Evolutionary conservation across 305 asterid species (phyloP).

Genomic region (Fraxinus dipetala): DNA sequence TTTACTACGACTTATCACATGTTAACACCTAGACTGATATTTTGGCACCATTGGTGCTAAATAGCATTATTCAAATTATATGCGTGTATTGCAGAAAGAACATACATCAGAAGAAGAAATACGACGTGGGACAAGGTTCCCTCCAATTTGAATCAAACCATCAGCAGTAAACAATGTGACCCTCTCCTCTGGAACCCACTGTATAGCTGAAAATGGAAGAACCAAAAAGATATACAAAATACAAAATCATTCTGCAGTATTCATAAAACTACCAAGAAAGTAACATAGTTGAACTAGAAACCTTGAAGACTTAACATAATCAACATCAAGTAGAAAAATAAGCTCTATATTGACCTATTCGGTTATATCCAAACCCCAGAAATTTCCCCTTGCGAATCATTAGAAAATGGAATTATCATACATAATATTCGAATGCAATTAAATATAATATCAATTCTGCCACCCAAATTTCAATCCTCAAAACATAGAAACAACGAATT

Average conservation of each 20-base stretch:
- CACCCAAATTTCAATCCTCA: background rate
- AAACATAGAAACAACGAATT: background rate
- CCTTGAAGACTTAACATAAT: background rate
- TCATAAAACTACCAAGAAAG: background rate
- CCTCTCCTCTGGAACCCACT: constrained; percentile 81
- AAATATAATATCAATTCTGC: background rate
- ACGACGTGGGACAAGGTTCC: constrained; percentile 75
- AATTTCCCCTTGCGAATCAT: background rate
- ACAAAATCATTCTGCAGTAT: background rate
- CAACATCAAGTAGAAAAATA: background rate
- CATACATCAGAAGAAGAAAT: constrained; percentile 58
- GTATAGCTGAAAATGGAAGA: constrained; percentile 48
- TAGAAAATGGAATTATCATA: background rate
- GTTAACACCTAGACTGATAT: too few relatives aligned
- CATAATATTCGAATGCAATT: background rate
- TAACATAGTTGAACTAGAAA: background rate
- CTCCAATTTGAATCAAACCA: constrained; percentile 87
- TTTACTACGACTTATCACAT: too few relatives aligned
- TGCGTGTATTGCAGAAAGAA: constrained; percentile 25
- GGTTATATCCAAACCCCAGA: background rate
- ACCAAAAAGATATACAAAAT: background rate
- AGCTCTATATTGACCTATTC: background rate
- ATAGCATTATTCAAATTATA: background rate
- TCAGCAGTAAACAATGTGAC: constrained; percentile 82
- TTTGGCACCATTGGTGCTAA: too few relatives aligned